phyloP scores from a whole-genome alignment of 2,329 filamentous ascomycete genomes.

The Calonectria leucothoes region DNA sequence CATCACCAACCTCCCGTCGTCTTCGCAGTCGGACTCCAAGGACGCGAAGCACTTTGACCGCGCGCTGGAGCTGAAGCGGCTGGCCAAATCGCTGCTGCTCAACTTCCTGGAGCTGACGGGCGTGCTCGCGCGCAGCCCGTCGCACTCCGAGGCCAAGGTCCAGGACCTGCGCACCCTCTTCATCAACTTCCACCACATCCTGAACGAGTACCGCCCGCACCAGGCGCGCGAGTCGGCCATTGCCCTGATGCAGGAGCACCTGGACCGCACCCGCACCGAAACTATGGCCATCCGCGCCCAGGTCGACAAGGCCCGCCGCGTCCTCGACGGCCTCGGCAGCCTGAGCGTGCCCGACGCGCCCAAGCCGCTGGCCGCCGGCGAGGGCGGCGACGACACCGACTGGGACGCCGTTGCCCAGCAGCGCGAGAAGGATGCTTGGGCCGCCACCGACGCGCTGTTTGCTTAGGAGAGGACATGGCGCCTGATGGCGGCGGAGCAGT shows the following conservation, averaged over 20 bases:
- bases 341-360: conserved; percentile 50
- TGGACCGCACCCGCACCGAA: conserved; percentile 79
- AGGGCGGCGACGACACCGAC: conserved; percentile 34
- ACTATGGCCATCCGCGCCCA: conserved; percentile 75
- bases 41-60: conserved; percentile 70
- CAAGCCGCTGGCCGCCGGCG: conserved; percentile 23
- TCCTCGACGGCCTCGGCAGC: conserved; percentile 76
- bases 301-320: conserved; percentile 77
- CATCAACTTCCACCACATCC: conserved; percentile 90
- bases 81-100: conserved; percentile 86
- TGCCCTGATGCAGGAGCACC: conserved; percentile 85
- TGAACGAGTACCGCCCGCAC: conserved; percentile 95
- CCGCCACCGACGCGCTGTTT: conserved; percentile 55
- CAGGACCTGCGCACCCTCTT: conserved; percentile 84
- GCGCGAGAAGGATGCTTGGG: conserved; percentile 55
- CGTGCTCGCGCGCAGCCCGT: conserved; percentile 41
- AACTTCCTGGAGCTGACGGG: conserved; percentile 90
- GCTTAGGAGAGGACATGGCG: conserved; percentile 34
- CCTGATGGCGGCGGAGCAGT: not conserved
- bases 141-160: conserved; percentile 75
- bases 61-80: conserved; percentile 76
- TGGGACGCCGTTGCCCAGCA: conserved; percentile 30
- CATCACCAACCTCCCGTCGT: conserved; percentile 72
- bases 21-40: conserved; percentile 53
- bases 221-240: conserved; percentile 92